A percentile compares a stretch with the other conserved stretches of the same genome.
Evolutionary conservation across 257 asterid genomes (phyloP).

Genomic region (Apocynum venetum): DNA sequence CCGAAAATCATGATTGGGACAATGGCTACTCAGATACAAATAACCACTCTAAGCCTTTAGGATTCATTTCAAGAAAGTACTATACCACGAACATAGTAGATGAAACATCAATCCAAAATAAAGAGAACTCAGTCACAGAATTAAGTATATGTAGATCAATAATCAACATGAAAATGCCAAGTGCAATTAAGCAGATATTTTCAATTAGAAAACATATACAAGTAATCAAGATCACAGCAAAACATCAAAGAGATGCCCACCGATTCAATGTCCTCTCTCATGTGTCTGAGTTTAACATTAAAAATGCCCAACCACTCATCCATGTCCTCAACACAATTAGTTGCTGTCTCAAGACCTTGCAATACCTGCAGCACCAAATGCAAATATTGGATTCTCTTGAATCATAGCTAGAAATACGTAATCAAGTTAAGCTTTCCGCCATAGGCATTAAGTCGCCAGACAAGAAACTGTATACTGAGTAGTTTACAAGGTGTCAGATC

Average conservation of each 20-base stretch:
- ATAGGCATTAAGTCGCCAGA: neutral
- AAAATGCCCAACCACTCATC: slow-evolving; percentile 98
- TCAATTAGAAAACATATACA: neutral
- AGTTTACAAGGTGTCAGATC: neutral
- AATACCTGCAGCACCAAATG: slow-evolving; percentile 58
- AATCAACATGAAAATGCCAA: neutral
- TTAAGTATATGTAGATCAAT: neutral
- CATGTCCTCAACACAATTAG: slow-evolving; percentile 91
- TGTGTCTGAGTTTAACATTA: slow-evolving; percentile 91
- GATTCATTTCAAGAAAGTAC: neutral
- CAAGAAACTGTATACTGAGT: neutral
- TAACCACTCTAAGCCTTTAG: neutral
- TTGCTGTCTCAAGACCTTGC: slow-evolving; percentile 76
- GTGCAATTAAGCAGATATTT: neutral
- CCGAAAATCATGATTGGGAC: neutral
- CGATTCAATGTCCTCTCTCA: slow-evolving; percentile 99
- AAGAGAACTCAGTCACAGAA: neutral
- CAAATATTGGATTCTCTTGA: slow-evolving; percentile 14
- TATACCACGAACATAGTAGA: neutral
- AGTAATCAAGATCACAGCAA: slow-evolving; percentile 3
- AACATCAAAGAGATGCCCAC: slow-evolving; percentile 37
- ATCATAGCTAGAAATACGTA: neutral
- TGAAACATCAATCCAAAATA: neutral
- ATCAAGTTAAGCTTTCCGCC: neutral
- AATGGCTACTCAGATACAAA: neutral